phyloP scores from a whole-genome alignment of 345 rosid species.

The Eucalyptus melliodora region DNA sequence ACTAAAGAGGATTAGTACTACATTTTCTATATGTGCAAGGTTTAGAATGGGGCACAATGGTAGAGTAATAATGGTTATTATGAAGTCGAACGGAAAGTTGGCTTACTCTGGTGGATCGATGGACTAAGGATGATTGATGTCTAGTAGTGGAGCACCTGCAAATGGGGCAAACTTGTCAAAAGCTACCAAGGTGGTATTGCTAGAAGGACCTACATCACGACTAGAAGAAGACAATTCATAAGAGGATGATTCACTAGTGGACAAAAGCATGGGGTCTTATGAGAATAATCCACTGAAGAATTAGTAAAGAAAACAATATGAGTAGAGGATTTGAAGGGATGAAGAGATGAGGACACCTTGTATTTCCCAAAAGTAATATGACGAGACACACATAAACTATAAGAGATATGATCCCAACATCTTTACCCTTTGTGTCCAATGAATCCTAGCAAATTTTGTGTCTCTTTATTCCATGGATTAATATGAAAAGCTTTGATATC shows the following conservation, averaged over 20 bases:
- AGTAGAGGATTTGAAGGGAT: not conserved
- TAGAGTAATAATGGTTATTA: not conserved
- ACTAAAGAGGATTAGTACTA: not conserved
- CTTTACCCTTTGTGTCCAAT: not conserved
- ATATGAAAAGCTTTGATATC: not conserved
- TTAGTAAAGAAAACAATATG: not conserved
- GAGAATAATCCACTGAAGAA: not conserved
- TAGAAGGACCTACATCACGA: too few relatives aligned
- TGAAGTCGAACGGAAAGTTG: not conserved
- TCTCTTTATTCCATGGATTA: not conserved
- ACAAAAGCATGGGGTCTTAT: not conserved
- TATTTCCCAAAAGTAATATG: not conserved
- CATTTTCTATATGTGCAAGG: not conserved
- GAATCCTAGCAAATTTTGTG: not conserved
- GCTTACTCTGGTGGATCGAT: not conserved
- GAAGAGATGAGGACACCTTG: too few relatives aligned
- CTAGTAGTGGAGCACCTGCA: not conserved
- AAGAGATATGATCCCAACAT: not conserved
- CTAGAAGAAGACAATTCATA: not conserved
- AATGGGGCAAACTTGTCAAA: not conserved
- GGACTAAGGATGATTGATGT: not conserved
- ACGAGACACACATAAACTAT: too few relatives aligned
- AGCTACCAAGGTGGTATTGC: not conserved
- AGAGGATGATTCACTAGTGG: not conserved
- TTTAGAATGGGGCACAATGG: not conserved